Percentiles rank a stretch among this genome's conserved stretches.
Conservation (phyloP, 1,284 basidiomycete species). For the Wolfiporia cocos region DNA sequence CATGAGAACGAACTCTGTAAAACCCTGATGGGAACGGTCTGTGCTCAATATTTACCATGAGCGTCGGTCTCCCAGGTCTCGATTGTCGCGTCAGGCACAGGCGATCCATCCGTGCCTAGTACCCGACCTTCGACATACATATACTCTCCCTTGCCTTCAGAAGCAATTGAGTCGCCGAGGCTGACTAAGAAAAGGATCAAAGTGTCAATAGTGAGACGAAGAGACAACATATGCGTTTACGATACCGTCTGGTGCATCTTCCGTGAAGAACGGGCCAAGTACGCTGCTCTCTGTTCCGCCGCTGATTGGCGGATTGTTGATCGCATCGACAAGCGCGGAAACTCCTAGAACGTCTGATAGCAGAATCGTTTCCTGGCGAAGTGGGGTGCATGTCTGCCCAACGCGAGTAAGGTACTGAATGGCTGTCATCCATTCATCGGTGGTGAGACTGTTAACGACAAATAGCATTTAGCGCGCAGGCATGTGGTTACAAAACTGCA, state of each 20-base stretch:
- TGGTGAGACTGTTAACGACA: constrained; percentile 45
- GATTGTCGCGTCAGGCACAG: constrained; percentile 59
- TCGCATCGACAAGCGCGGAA: constrained; percentile 68
- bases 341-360: constrained; percentile 77
- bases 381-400: constrained; percentile 66
- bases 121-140: constrained; percentile 76
- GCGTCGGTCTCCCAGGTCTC: constrained; percentile 89
- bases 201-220: neutral
- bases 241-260: constrained; percentile 68
- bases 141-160: constrained; percentile 79
- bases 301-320: constrained; percentile 68
- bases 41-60: constrained; percentile 41
- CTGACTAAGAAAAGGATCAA: constrained; percentile 25
- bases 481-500: neutral
- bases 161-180: constrained; percentile 44
- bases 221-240: constrained; percentile 1
- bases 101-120: constrained; percentile 58
- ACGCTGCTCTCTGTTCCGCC: constrained; percentile 72
- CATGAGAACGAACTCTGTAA: neutral
- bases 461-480: neutral
- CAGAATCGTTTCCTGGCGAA: constrained; percentile 82
- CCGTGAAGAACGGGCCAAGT: constrained; percentile 82
- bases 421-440: constrained; percentile 81
- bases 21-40: too few species aligned
- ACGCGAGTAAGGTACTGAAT: constrained; percentile 73